phyloP scores from a whole-genome alignment of 305 asterid genomes.

The Fraxinus sp. region DNA sequence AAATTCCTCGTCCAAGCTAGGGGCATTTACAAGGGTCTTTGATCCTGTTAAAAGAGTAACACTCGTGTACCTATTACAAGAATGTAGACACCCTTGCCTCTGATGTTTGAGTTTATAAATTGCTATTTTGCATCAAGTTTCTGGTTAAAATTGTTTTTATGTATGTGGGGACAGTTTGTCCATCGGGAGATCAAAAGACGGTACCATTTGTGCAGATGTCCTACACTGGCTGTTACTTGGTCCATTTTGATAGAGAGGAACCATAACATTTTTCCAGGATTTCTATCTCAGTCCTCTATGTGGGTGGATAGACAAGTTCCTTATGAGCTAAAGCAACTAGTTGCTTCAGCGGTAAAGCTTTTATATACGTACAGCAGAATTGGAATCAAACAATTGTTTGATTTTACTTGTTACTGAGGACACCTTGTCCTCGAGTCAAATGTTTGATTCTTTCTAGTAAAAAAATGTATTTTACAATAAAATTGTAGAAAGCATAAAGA shows the following conservation, averaged over 20 bases:
- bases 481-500: constrained; percentile 11
- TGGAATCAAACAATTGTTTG: not conserved
- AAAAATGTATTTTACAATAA: not conserved
- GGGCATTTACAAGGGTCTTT: not conserved
- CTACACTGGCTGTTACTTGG: not conserved
- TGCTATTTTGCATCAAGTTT: not conserved
- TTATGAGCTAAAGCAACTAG: not conserved
- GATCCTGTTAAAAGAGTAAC: not conserved
- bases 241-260: not conserved
- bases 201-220: not conserved
- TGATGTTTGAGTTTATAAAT: not conserved
- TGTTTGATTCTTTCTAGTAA: not conserved
- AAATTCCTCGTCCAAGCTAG: not conserved
- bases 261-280: not conserved
- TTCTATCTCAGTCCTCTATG: not conserved
- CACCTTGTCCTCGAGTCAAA: not conserved
- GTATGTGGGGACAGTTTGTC: not conserved
- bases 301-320: not conserved
- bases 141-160: not conserved
- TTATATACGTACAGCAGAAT: not conserved
- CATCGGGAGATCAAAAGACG: not conserved
- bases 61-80: not conserved
- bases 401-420: not conserved
- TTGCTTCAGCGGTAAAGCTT: not conserved
- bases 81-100: not conserved